phyloP scores from a whole-genome alignment of 106 monocot genomes.

The Acanthochlamys bracteata region DNA sequence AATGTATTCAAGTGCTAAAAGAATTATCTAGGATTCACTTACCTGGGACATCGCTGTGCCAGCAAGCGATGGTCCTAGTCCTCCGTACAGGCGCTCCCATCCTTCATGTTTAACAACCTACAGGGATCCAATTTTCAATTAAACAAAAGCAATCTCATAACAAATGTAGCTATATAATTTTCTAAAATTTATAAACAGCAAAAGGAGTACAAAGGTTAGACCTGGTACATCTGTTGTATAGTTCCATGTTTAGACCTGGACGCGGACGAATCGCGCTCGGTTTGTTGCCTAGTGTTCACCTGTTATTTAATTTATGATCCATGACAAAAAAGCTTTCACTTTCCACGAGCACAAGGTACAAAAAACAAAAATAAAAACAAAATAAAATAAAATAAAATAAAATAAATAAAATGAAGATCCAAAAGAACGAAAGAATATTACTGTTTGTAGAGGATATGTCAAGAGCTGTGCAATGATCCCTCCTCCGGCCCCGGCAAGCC shows the following conservation, averaged over 20 bases:
- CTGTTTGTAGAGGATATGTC: conserved; percentile 93
- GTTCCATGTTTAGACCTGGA: conserved; percentile 36
- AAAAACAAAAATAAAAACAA: not conserved
- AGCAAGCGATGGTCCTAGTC: conserved; percentile 66
- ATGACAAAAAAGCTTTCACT: not conserved
- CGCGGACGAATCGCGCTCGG: conserved; percentile 61
- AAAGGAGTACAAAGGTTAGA: not conserved
- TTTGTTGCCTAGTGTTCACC: conserved; percentile 92
- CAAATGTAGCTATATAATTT: not conserved
- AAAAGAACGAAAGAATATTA: not conserved
- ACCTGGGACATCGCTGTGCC: conserved; percentile 96
- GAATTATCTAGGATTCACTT: not conserved
- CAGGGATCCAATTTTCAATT: not conserved
- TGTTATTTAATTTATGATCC: conserved; percentile 16
- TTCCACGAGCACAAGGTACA: no score
- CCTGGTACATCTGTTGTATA: conserved; percentile 53
- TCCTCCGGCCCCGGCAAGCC: conserved; percentile 82
- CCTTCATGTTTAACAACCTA: conserved; percentile 83
- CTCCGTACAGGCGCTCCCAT: conserved; percentile 75
- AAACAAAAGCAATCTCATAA: not conserved
- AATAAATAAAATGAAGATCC: not conserved
- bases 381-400: not conserved
- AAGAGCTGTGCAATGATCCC: conserved; percentile 91
- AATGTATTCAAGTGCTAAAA: no score
- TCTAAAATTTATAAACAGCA: not conserved